Evolutionary conservation across 2,329 filamentous ascomycete genomes (phyloP).

Genomic region (Amesomyces nigricolor): DNA sequence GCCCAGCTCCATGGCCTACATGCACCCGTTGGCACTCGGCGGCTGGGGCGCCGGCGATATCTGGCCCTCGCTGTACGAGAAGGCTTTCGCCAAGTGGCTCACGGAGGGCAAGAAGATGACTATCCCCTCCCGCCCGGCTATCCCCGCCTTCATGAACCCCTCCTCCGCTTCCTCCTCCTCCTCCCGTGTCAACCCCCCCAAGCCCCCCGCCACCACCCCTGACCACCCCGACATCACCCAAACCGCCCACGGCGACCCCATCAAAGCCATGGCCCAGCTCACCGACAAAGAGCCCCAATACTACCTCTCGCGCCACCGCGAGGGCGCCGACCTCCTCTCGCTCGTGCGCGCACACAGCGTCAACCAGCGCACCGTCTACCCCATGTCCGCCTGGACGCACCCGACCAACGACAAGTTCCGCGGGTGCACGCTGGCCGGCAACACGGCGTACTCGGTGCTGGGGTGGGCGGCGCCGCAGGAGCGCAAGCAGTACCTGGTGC

Average conservation of each 20-base stretch:
- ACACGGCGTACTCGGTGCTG: constrained; percentile 41
- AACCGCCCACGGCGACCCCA: constrained; percentile 37
- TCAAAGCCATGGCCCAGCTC: constrained; percentile 43
- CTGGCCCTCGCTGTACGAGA: constrained; percentile 43
- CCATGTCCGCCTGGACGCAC: constrained; percentile 39
- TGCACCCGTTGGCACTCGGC: not conserved
- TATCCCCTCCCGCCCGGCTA: not conserved
- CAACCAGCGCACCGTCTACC: constrained; percentile 40
- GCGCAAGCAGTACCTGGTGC: constrained; percentile 14
- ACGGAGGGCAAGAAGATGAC: constrained; percentile 17
- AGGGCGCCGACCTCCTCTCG: constrained; percentile 31
- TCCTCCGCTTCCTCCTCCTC: not conserved
- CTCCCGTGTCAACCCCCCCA: not conserved
- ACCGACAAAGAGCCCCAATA: constrained; percentile 19
- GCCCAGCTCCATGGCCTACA: constrained; percentile 30
- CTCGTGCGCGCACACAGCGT: constrained; percentile 36
- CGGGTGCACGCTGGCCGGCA: constrained; percentile 40
- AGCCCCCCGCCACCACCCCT: not conserved
- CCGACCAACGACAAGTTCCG: constrained; percentile 35
- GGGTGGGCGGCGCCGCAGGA: constrained; percentile 36
- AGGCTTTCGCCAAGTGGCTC: constrained; percentile 44
- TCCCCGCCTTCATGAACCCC: no score
- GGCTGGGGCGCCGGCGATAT: constrained; percentile 30
- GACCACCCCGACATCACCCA: constrained; percentile 39
- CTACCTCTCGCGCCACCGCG: constrained; percentile 6